phyloP scores from a whole-genome alignment of 2,329 filamentous ascomycete species.

The Diaporthe caulivora region DNA sequence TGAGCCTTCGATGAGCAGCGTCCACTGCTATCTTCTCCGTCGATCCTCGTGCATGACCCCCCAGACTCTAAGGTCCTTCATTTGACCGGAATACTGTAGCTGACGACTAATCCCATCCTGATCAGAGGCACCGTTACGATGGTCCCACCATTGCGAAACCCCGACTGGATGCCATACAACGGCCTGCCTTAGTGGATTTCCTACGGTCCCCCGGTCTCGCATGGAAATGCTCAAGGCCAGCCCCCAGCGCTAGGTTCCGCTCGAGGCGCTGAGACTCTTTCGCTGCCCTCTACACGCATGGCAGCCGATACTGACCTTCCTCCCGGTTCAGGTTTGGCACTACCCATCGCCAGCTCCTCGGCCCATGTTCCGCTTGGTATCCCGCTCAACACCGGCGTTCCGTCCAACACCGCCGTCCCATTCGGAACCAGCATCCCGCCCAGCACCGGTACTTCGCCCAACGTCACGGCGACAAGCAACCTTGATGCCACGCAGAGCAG shows the following conservation, averaged over 20 bases:
- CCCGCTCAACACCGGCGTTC: background rate
- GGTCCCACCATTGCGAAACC: background rate
- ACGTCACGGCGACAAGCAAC: background rate
- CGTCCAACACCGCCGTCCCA: background rate
- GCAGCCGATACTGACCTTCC: background rate
- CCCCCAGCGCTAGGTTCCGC: background rate
- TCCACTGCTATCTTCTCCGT: background rate
- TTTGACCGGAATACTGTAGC: background rate
- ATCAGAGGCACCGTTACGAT: background rate
- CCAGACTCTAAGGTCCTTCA: background rate
- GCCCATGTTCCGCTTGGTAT: background rate
- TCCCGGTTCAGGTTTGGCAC: background rate
- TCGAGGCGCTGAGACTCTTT: background rate
- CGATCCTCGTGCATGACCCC: background rate
- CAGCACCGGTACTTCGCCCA: background rate
- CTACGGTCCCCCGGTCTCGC: too few species aligned
- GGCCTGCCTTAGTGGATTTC: background rate
- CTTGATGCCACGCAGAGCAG: background rate
- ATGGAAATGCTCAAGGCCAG: background rate
- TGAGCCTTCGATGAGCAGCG: background rate
- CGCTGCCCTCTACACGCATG: background rate
- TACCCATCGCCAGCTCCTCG: background rate
- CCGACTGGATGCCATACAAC: background rate
- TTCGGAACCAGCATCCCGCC: background rate
- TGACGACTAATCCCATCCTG: background rate